Percentiles rank a stretch among this genome's conserved stretches.
These are phyloP conservation scores for Penicillium sp. DNA, from an alignment of 2,329 filamentous ascomycete genomes.

Conservation along the genomic window DNA sequence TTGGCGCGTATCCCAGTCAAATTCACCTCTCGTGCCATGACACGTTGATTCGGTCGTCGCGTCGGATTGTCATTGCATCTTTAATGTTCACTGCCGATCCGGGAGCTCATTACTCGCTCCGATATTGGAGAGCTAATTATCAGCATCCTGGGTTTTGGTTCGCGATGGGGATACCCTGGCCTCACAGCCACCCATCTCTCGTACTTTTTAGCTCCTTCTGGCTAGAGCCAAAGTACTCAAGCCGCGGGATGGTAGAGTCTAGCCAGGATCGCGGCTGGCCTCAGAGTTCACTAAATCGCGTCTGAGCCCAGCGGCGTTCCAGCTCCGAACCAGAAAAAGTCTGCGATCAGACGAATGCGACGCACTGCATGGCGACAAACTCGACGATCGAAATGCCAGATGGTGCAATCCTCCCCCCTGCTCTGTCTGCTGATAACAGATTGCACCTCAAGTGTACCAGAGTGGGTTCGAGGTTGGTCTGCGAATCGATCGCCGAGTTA, in stretches of 20 bases:
- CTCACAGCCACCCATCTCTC: conserved; percentile 10
- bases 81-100: conserved; percentile 34
- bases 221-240: conserved; percentile 13
- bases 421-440: not conserved
- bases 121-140: conserved; percentile 9
- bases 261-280: conserved; percentile 4
- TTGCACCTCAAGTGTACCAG: not conserved
- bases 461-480: not conserved
- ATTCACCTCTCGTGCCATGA: conserved; percentile 28
- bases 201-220: conserved; percentile 10
- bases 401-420: conserved; percentile 6
- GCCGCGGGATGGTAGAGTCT: conserved; percentile 2
- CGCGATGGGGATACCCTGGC: conserved; percentile 3
- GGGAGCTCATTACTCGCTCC: conserved; percentile 24
- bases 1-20: conserved; percentile 32
- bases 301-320: conserved; percentile 8
- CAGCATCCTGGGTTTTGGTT: conserved; percentile 2
- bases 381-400: conserved; percentile 1
- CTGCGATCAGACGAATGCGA: conserved; percentile 20
- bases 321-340: conserved; percentile 13
- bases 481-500: not conserved
- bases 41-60: conserved; percentile 39
- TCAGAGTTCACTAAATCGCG: conserved; percentile 16
- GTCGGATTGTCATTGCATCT: conserved; percentile 31
- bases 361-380: not conserved